Percentiles rank a stretch among this genome's conserved stretches.
Evolutionary conservation across 2,329 filamentous ascomycete species (phyloP).

Genomic region (Cercospora janseana): DNA sequence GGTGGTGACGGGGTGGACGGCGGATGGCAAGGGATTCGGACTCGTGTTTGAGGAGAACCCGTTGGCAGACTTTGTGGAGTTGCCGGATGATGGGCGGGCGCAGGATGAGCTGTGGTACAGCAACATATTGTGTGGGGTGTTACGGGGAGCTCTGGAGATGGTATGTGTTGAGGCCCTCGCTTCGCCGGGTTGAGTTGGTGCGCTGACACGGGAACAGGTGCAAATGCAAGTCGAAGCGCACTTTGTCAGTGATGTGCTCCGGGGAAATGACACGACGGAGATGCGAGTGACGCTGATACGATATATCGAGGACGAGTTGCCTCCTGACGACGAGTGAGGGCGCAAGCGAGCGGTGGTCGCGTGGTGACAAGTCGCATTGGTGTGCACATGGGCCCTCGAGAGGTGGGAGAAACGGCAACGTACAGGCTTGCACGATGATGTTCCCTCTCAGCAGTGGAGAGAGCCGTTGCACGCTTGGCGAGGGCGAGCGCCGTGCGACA

Average conservation of each 20-base stretch:
- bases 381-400: background rate
- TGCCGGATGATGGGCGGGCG: conserved; percentile 90
- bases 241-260: conserved; percentile 89
- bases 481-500: too few species aligned
- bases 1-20: conserved; percentile 90
- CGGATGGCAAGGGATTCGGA: conserved; percentile 94
- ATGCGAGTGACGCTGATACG: conserved; percentile 90
- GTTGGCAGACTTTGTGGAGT: conserved; percentile 92
- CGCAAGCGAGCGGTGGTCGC: background rate
- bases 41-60: conserved; percentile 97
- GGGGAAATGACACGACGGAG: conserved; percentile 93
- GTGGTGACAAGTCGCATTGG: background rate
- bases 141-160: conserved; percentile 93
- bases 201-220: conserved; percentile 49
- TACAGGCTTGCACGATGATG: too few species aligned
- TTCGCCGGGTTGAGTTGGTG: background rate
- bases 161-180: conserved; percentile 49
- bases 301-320: conserved; percentile 97
- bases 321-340: conserved; percentile 76
- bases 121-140: conserved; percentile 90
- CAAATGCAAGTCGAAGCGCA: conserved; percentile 99
- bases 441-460: too few species aligned
- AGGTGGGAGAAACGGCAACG: background rate
- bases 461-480: too few species aligned
- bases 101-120: conserved; percentile 99